Base-by-base conservation (phyloP, 768 basidiomycete genomes). In the Suillus bovinus region DNA sequence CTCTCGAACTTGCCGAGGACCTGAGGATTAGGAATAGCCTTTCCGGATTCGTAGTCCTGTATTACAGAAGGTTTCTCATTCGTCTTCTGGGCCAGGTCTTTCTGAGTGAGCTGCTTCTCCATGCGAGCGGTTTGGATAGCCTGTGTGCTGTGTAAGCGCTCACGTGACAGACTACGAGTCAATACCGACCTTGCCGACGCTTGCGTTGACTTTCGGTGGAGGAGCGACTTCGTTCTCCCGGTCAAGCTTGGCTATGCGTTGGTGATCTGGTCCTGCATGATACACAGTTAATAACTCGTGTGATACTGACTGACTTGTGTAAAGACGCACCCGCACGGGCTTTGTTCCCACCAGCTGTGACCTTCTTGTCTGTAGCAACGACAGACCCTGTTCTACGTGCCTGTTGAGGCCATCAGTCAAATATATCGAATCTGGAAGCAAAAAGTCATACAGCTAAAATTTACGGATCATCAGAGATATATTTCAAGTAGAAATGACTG, bases 161-260 rank as follows among this genome's bases (percentile, higher is more conserved):
- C 38, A 61, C 66, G 41, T 65, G 42, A 56, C 24, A 29, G 24
- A 53, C 55, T 36, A 52, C 22, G 55, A 66, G 58, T 24, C 20
- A 39, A 17, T 52, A 74, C 83, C 47, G 71, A 90, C 91, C 75
- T 87, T 87, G 66, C 91, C 91, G 64, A 91, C 91, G 27, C 80
- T 81, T 10, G 87, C 81, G 2, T 81, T 73, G 66, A 98, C 79
- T 78, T 94, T 96, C 59, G 90, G 67, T 53, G 96, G 96, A 8
- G 95, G 94, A 10, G 94, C 93, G 27, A 96, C 94, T 71, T 96
- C 95, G 74, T 98, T 96, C 69, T 97, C 94, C 49, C 93, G 86
- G 76, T 96, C 95, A 47, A 98, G 88, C 71, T 96, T 96, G 29
- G 91, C 94, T 72, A 96, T 95, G 61, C 86, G 86, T 72, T 94